phyloP scores from a whole-genome alignment of 164 flowering plant species.

The Vitis rupestris region DNA sequence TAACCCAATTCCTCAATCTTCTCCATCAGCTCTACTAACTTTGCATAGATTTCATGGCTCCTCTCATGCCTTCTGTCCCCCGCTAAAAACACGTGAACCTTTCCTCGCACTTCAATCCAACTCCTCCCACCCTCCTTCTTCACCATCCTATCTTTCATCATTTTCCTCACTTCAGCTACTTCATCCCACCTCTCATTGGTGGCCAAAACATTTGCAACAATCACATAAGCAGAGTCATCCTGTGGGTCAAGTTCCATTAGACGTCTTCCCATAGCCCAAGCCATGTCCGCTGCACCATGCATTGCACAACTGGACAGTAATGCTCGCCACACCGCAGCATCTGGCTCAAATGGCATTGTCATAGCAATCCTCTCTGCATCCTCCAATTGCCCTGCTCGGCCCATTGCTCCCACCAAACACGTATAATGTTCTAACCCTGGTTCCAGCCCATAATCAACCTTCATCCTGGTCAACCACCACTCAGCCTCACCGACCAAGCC shows the following conservation, averaged over 20 bases:
- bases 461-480: conserved; percentile 53
- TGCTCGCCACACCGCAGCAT: conserved; percentile 66
- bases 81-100: conserved; percentile 58
- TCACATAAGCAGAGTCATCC: conserved; percentile 72
- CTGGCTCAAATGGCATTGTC: conserved; percentile 67
- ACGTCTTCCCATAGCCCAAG: conserved; percentile 30
- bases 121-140: conserved; percentile 60
- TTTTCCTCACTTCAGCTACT: conserved; percentile 52
- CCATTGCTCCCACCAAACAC: conserved; percentile 64
- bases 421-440: conserved; percentile 72
- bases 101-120: conserved; percentile 63
- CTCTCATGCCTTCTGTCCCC: conserved; percentile 49
- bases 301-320: conserved; percentile 44
- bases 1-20: conserved; percentile 54
- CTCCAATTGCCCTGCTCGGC: conserved; percentile 47
- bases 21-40: conserved; percentile 49
- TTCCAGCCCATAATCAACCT: conserved; percentile 34
- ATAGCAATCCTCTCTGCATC: conserved; percentile 54
- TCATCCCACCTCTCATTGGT: conserved; percentile 47
- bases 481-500: conserved; percentile 44
- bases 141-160: conserved; percentile 56
- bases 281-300: conserved; percentile 40
- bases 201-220: conserved; percentile 53
- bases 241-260: conserved; percentile 39
- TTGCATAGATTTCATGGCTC: conserved; percentile 42